phyloP scores from a whole-genome alignment of 2,329 filamentous ascomycete genomes.

The Cucurbitaria berberidis region DNA sequence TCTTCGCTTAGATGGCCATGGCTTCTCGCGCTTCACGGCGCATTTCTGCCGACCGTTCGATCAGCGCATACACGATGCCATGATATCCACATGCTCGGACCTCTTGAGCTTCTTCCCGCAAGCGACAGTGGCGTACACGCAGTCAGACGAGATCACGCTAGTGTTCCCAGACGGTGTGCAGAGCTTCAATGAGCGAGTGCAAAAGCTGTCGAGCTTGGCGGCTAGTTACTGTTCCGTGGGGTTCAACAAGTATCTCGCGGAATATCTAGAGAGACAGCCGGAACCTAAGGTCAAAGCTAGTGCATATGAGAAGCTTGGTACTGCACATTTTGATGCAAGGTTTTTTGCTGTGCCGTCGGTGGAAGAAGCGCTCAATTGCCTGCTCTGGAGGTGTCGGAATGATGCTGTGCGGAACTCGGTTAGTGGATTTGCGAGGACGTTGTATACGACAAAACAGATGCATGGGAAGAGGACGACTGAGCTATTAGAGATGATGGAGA shows the following conservation, averaged over 20 bases:
- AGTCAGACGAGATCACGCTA: conserved; percentile 44
- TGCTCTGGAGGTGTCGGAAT: conserved; percentile 40
- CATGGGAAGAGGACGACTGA: conserved; percentile 32
- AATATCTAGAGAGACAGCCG: conserved; percentile 14
- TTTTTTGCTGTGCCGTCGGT: conserved; percentile 34
- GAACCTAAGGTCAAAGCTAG: conserved; percentile 26
- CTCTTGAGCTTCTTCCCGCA: conserved; percentile 35
- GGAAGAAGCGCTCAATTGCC: conserved; percentile 37
- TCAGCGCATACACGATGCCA: conserved; percentile 40
- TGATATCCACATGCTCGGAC: conserved; percentile 33
- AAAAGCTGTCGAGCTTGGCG: conserved; percentile 38
- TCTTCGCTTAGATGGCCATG: conserved; percentile 40
- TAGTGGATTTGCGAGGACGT: conserved; percentile 33
- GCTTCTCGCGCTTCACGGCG: conserved; percentile 39
- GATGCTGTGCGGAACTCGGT: conserved; percentile 41
- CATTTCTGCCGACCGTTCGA: conserved; percentile 40
- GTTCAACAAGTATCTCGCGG: conserved; percentile 33
- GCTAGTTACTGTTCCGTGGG: conserved; percentile 37
- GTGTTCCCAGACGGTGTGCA: conserved; percentile 38
- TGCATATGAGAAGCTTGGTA: conserved; percentile 20
- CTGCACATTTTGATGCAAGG: conserved; percentile 39
- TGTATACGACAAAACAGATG: conserved; percentile 33
- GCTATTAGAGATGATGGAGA: conserved; percentile 31
- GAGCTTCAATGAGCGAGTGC: conserved; percentile 36
- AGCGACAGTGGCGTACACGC: conserved; percentile 42